Evolutionary conservation across 2,329 filamentous ascomycete species (phyloP).

Genomic region (Xenoacremonium recifei): DNA sequence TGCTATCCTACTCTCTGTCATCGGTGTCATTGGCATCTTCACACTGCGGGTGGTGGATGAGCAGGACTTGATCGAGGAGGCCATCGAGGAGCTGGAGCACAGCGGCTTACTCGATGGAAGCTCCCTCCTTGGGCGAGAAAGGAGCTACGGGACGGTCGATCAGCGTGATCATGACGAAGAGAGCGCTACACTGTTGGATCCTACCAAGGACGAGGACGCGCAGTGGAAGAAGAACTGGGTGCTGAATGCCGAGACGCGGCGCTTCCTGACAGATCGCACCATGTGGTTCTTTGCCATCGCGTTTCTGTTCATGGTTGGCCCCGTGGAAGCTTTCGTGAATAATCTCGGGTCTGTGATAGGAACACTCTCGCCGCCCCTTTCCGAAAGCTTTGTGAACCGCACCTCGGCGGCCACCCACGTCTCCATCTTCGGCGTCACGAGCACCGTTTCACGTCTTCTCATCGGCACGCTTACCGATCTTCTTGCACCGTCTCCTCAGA

Average conservation of each 20-base stretch:
- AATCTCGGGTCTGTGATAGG: conserved; percentile 93
- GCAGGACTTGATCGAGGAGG: conserved; percentile 83
- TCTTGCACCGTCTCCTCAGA: conserved; percentile 68
- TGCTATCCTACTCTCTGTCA: conserved; percentile 63
- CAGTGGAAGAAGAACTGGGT: conserved; percentile 82
- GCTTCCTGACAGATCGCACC: conserved; percentile 81
- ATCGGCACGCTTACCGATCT: conserved; percentile 88
- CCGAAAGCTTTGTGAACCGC: conserved; percentile 38
- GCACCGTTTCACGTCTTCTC: conserved; percentile 84
- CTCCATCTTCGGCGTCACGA: conserved; percentile 86
- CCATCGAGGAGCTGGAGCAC: conserved; percentile 85
- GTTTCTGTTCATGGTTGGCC: conserved; percentile 90
- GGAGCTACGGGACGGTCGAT: conserved; percentile 62
- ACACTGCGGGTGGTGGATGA: conserved; percentile 78
- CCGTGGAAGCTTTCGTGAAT: conserved; percentile 97
- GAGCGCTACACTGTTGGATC: conserved; percentile 39
- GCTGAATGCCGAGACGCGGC: conserved; percentile 84
- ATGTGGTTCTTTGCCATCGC: conserved; percentile 95
- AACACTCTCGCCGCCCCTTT: conserved; percentile 67
- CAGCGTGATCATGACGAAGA: conserved; percentile 45
- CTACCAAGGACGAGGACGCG: conserved; percentile 45
- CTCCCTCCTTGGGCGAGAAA: conserved; percentile 62
- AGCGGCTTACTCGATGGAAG: conserved; percentile 79
- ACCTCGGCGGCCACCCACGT: conserved; percentile 83
- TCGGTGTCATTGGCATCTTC: conserved; percentile 73